phyloP scores from a whole-genome alignment of 1,284 basidiomycete species.

The Apiotrichum veenhuisii region DNA sequence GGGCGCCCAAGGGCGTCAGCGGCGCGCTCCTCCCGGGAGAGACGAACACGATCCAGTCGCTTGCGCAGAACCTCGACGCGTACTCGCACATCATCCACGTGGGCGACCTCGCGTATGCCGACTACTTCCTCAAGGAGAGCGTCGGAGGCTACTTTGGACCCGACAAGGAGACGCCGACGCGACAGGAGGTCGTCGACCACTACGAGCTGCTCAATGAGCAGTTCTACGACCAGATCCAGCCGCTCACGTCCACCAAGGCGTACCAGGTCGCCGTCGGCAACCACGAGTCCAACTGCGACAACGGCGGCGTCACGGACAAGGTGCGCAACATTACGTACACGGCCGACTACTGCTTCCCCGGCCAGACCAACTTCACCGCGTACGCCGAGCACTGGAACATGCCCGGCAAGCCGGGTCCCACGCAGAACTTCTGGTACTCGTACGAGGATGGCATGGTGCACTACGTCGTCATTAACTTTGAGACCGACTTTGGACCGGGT shows the following conservation, averaged over 20 bases:
- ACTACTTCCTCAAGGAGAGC: slow-evolving; percentile 31
- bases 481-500: slow-evolving; percentile 32
- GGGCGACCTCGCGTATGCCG: slow-evolving; percentile 35
- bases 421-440: slow-evolving; percentile 40
- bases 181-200: slow-evolving; percentile 17
- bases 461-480: slow-evolving; percentile 29
- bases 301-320: slow-evolving; percentile 23
- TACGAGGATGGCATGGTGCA: slow-evolving; percentile 29
- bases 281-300: slow-evolving; percentile 32
- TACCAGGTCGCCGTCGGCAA: slow-evolving; percentile 37
- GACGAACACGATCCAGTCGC: slow-evolving; percentile 36
- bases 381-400: slow-evolving; percentile 37
- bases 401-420: slow-evolving; percentile 24
- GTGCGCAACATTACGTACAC: slow-evolving; percentile 32
- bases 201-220: slow-evolving; percentile 38
- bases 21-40: slow-evolving; percentile 24
- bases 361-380: slow-evolving; percentile 31
- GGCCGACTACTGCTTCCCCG: slow-evolving; percentile 25
- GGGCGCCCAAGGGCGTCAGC: slow-evolving; percentile 20
- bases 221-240: slow-evolving; percentile 38
- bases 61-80: slow-evolving; percentile 27
- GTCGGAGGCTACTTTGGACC: slow-evolving; percentile 28
- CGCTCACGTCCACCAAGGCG: slow-evolving; percentile 26
- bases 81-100: slow-evolving; percentile 29
- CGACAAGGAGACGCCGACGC: slow-evolving; percentile 7